These are phyloP conservation scores for Candida hungchunana DNA, from an alignment of 805 yeast genomes.

Conservation along the genomic window DNA sequence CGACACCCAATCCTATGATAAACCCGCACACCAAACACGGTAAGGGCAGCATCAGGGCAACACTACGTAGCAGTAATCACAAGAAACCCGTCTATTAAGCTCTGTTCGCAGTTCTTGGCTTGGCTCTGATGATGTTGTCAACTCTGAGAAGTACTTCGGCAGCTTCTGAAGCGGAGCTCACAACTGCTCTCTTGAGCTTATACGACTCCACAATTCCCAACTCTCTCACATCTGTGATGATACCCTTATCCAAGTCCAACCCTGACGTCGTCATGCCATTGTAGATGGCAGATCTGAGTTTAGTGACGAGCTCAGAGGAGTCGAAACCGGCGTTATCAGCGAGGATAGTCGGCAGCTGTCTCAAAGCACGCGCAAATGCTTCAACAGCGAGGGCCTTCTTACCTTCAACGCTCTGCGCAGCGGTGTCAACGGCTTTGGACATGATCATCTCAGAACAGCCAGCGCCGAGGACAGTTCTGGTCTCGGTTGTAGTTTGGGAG, in stretches of 20 bases:
- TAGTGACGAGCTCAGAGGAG: slow-evolving; percentile 86
- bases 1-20: too few relatives aligned
- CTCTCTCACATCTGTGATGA: slow-evolving; percentile 90
- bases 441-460: slow-evolving; percentile 90
- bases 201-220: slow-evolving; percentile 89
- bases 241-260: slow-evolving; percentile 78
- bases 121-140: slow-evolving; percentile 94
- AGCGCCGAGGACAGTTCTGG: slow-evolving; percentile 82
- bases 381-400: slow-evolving; percentile 93
- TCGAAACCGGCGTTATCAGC: slow-evolving; percentile 98
- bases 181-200: slow-evolving; percentile 90
- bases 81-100: slow-evolving; percentile 27
- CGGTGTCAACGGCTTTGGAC: slow-evolving; percentile 97
- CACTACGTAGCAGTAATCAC: too few relatives aligned
- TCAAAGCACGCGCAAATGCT: slow-evolving; percentile 87
- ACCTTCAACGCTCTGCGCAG: slow-evolving; percentile 91
- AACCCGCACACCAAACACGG: neutral
- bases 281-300: slow-evolving; percentile 78
- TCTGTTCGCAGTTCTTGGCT: slow-evolving; percentile 95
- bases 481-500: slow-evolving; percentile 89
- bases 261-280: slow-evolving; percentile 92
- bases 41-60: slow-evolving; percentile 4
- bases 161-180: slow-evolving; percentile 95
- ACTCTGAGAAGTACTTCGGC: slow-evolving; percentile 94
- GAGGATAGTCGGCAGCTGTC: slow-evolving; percentile 91